phyloP scores from a whole-genome alignment of 2,329 filamentous ascomycete genomes.

The Epichloe bromicola region DNA sequence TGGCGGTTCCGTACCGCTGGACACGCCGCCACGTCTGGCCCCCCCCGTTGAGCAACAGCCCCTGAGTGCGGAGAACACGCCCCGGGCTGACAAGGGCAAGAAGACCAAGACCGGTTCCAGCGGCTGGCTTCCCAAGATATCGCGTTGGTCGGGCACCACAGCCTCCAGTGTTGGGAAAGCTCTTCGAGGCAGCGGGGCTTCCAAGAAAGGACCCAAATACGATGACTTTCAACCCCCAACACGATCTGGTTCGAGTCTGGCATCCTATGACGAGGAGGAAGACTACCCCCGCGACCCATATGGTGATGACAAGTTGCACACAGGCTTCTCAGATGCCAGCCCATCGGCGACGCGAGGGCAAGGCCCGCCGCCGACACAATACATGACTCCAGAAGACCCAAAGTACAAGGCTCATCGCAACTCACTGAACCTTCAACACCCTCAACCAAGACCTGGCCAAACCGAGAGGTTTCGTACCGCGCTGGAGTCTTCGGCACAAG shows the following conservation, averaged over 20 bases:
- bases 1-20: slow-evolving; percentile 40
- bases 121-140: slow-evolving; percentile 77
- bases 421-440: slow-evolving; percentile 67
- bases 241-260: slow-evolving; percentile 64
- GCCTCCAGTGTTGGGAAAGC: slow-evolving; percentile 73
- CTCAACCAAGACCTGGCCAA: slow-evolving; percentile 61
- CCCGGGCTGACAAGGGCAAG: slow-evolving; percentile 57
- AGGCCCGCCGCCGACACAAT: slow-evolving; percentile 33
- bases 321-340: slow-evolving; percentile 42
- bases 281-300: slow-evolving; percentile 41
- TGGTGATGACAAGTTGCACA: slow-evolving; percentile 47
- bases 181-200: slow-evolving; percentile 52
- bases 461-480: slow-evolving; percentile 62
- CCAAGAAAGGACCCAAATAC: slow-evolving; percentile 44
- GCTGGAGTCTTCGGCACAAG: slow-evolving; percentile 59
- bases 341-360: slow-evolving; percentile 16
- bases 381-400: slow-evolving; percentile 50
- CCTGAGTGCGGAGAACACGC: slow-evolving; percentile 67
- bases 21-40: slow-evolving; percentile 43
- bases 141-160: slow-evolving; percentile 94
- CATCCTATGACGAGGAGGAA: slow-evolving; percentile 45
- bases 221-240: slow-evolving; percentile 49
- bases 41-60: slow-evolving; percentile 24
- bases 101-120: slow-evolving; percentile 87
- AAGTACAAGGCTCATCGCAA: slow-evolving; percentile 76